Conservation (phyloP, 177 flowering plant genomes). For the Vitis hybrid region DNA sequence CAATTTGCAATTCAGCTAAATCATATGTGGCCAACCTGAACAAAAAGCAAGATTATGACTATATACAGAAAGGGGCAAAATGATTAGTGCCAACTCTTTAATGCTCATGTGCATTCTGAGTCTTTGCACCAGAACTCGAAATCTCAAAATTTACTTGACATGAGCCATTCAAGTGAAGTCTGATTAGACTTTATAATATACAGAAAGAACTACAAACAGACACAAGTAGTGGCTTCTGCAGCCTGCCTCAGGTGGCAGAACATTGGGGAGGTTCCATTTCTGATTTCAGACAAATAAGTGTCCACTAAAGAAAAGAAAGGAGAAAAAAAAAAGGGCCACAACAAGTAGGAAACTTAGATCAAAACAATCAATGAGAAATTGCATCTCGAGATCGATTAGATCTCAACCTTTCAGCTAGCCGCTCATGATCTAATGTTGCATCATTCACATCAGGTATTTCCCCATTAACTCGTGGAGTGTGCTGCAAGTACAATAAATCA, state of each 20-base stretch:
- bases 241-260: too few relatives aligned
- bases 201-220: too few relatives aligned
- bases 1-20: slow-evolving; percentile 80
- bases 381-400: neutral
- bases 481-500: slow-evolving; percentile 50
- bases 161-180: neutral
- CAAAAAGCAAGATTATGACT: slow-evolving; percentile 15
- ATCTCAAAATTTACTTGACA: neutral
- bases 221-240: too few relatives aligned
- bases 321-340: neutral
- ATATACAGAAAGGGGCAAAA: neutral
- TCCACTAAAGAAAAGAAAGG: neutral
- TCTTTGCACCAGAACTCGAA: neutral
- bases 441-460: slow-evolving; percentile 79
- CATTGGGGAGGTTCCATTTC: too few relatives aligned
- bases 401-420: slow-evolving; percentile 68
- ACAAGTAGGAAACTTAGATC: neutral
- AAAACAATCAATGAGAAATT: slow-evolving; percentile 2
- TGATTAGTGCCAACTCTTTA: neutral
- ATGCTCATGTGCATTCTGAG: neutral
- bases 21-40: slow-evolving; percentile 79
- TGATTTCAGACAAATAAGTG: neutral
- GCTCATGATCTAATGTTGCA: slow-evolving; percentile 80
- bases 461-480: slow-evolving; percentile 80
- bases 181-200: neutral